phyloP scores from a whole-genome alignment of 345 rosid species.

The Corchorus olitorius region DNA sequence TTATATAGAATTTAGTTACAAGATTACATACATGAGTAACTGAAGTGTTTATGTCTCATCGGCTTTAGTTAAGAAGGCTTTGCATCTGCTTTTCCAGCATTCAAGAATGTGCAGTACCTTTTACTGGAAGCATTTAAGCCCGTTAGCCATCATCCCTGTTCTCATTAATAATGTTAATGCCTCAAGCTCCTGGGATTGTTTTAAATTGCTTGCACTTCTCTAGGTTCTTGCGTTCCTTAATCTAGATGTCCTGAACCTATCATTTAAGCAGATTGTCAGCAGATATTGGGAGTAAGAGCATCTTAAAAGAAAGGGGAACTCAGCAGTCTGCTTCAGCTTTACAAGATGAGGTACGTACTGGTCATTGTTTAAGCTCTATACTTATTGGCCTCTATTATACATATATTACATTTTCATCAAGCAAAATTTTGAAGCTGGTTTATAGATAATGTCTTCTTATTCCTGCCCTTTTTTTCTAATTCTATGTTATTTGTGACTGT shows the following conservation, averaged over 20 bases:
- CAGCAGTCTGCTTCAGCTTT: conserved; percentile 67
- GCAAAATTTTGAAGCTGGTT: background rate
- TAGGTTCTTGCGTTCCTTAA: background rate
- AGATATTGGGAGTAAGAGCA: conserved; percentile 56
- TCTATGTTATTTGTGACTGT: background rate
- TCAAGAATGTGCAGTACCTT: background rate
- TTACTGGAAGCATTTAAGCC: background rate
- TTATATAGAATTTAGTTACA: background rate
- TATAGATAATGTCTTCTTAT: background rate
- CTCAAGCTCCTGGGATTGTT: background rate
- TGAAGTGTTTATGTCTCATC: background rate
- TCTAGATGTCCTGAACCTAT: conserved; percentile 6
- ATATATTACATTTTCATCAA: background rate
- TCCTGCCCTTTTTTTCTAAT: conserved; percentile 1
- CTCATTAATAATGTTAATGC: background rate
- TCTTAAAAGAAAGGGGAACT: conserved; percentile 50
- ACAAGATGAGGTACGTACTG: conserved; percentile 72
- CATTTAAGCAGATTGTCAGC: conserved; percentile 48
- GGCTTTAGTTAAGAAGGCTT: background rate
- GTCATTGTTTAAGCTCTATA: conserved; percentile 15
- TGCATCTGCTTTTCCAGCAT: background rate
- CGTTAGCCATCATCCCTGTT: background rate
- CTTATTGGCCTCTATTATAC: conserved; percentile 13
- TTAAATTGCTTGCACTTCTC: background rate
- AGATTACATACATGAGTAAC: background rate